phyloP scores from a whole-genome alignment of 768 basidiomycete species.

The Trametes punicea region DNA sequence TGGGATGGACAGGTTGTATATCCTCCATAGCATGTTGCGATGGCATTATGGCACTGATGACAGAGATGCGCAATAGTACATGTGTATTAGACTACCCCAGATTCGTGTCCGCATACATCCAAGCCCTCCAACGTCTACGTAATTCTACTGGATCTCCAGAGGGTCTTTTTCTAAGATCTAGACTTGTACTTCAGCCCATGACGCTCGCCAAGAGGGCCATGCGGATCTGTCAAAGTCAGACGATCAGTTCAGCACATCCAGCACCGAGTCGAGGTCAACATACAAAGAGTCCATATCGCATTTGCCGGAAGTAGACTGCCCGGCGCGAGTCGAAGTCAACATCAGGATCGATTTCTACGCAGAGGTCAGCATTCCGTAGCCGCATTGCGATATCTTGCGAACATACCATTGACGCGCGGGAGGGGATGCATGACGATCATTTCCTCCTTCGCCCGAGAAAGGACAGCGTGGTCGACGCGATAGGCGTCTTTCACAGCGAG shows the following conservation, averaged over 20 bases:
- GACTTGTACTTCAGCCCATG: slow-evolving; percentile 26
- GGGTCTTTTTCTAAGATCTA: not conserved
- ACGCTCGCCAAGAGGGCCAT: slow-evolving; percentile 54
- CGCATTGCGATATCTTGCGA: not conserved
- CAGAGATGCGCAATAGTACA: too few relatives aligned
- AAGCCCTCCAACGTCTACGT: too few relatives aligned
- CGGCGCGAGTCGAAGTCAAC: slow-evolving; percentile 95
- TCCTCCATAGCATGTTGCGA: too few relatives aligned
- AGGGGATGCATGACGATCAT: slow-evolving; percentile 99
- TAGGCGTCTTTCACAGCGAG: slow-evolving; percentile 88
- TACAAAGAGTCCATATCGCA: slow-evolving; percentile 97
- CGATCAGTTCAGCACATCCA: not conserved
- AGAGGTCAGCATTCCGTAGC: slow-evolving; percentile 14
- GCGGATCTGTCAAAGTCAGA: slow-evolving; percentile 36
- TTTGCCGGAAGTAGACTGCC: slow-evolving; percentile 97
- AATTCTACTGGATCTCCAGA: too few relatives aligned
- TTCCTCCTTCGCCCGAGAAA: slow-evolving; percentile 90
- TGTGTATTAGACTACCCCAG: too few relatives aligned
- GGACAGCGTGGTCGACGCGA: slow-evolving; percentile 88
- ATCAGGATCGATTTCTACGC: slow-evolving; percentile 94
- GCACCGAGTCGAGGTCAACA: slow-evolving; percentile 28
- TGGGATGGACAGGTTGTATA: too few relatives aligned
- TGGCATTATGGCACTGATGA: too few relatives aligned
- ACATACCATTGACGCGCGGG: slow-evolving; percentile 81
- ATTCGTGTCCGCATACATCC: too few relatives aligned